Conservation (phyloP, 345 rosid species). For the Litchi chinensis region DNA sequence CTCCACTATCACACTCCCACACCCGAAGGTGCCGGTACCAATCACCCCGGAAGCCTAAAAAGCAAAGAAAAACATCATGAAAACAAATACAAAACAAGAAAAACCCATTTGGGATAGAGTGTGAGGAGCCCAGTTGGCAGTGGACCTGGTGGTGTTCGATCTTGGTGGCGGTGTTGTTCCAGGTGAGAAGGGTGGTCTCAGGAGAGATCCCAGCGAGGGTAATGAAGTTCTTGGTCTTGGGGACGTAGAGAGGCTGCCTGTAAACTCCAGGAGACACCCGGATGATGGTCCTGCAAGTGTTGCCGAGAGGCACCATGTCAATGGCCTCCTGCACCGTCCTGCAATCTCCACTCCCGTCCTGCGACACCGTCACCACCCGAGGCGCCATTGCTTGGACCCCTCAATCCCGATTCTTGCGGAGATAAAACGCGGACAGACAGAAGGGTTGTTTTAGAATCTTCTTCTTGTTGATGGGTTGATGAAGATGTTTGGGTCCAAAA, state of each 20-base stretch:
- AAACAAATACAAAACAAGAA: not conserved
- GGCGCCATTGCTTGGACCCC: slow-evolving; percentile 44
- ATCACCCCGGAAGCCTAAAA: slow-evolving; percentile 62
- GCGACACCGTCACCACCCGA: slow-evolving; percentile 64
- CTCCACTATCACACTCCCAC: slow-evolving; percentile 89
- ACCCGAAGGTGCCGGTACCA: slow-evolving; percentile 92
- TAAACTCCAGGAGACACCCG: slow-evolving; percentile 80
- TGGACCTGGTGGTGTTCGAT: slow-evolving; percentile 94
- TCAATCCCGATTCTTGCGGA: too few species aligned
- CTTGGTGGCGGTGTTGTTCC: slow-evolving; percentile 83
- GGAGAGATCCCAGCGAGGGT: slow-evolving; percentile 81
- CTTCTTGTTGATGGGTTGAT: too few species aligned
- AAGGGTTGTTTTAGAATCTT: too few species aligned
- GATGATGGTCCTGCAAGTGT: slow-evolving; percentile 70
- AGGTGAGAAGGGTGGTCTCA: slow-evolving; percentile 70
- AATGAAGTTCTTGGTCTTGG: slow-evolving; percentile 88
- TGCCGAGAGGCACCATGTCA: slow-evolving; percentile 74
- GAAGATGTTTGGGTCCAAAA: too few species aligned
- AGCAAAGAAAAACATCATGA: not conserved
- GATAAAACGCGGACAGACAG: too few species aligned
- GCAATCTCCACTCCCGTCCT: slow-evolving; percentile 74
- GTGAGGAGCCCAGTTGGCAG: slow-evolving; percentile 10
- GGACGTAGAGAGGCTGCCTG: slow-evolving; percentile 79
- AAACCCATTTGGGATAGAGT: not conserved
- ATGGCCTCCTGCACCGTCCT: slow-evolving; percentile 82